Conservation (phyloP, 495 filamentous ascomycete species). For the Trypethelium eluteriae region DNA sequence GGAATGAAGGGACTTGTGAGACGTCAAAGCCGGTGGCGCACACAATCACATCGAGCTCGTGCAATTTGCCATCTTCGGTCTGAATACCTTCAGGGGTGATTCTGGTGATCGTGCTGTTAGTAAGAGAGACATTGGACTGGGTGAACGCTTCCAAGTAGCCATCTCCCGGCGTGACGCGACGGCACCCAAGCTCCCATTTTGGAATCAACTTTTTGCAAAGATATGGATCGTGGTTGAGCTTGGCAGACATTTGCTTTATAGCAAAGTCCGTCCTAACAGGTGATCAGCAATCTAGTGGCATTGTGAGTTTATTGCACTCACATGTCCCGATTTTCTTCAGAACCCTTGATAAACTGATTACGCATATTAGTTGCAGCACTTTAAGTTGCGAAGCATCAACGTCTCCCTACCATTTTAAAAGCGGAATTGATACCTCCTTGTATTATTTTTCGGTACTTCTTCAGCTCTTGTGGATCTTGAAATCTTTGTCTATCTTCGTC, state of each 20-base stretch:
- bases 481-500: conserved; percentile 19
- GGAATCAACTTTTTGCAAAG: conserved; percentile 32
- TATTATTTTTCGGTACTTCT: conserved; percentile 22
- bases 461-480: conserved; percentile 19
- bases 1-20: conserved; percentile 26
- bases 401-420: conserved; percentile 18
- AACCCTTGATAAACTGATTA: conserved; percentile 18
- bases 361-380: not conserved
- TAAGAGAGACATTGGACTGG: conserved; percentile 31
- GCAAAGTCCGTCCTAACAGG: conserved; percentile 16
- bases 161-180: conserved; percentile 29
- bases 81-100: conserved; percentile 38
- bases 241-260: conserved; percentile 34
- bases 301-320: not conserved
- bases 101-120: conserved; percentile 28
- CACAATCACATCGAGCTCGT: conserved; percentile 21
- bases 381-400: not conserved
- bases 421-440: conserved; percentile 18
- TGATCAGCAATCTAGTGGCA: not conserved
- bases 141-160: conserved; percentile 36
- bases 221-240: conserved; percentile 34
- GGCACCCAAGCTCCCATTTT: conserved; percentile 30
- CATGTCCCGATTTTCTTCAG: conserved; percentile 16
- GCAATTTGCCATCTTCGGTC: conserved; percentile 40
- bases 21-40: conserved; percentile 25